These are phyloP conservation scores for Haematococcus lacustris DNA, from an alignment of 139 green algal species.

Conservation along the genomic window DNA sequence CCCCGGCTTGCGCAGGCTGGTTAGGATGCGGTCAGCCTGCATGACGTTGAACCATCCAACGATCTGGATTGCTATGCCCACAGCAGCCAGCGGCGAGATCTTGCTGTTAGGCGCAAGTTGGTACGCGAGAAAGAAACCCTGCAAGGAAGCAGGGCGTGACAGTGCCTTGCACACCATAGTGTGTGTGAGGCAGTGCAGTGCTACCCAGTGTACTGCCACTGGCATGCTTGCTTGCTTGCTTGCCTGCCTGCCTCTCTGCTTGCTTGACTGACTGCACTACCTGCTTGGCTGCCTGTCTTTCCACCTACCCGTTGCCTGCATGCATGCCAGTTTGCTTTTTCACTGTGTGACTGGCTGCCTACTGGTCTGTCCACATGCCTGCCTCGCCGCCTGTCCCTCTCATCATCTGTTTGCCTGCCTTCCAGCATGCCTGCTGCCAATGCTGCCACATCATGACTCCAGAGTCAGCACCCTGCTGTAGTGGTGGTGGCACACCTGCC, in stretches of 20 bases:
- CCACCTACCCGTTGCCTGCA: not conserved
- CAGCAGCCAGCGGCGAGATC: not conserved
- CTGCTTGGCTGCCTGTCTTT: not conserved
- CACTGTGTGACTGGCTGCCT: not conserved
- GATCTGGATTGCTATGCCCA: conserved; percentile 29
- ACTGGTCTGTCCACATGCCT: not conserved
- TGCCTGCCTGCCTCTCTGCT: not conserved
- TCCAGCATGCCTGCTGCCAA: not conserved
- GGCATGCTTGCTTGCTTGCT: not conserved
- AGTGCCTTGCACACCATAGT: not conserved
- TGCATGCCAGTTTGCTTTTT: not conserved
- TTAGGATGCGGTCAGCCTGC: conserved; percentile 47
- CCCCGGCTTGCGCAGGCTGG: conserved; percentile 43
- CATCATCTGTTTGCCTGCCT: not conserved
- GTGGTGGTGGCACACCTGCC: conserved; percentile 25
- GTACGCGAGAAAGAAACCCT: conserved; percentile 30
- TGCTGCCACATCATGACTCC: not conserved
- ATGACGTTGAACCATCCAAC: conserved; percentile 53
- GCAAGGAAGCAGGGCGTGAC: not conserved
- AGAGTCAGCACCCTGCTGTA: not conserved
- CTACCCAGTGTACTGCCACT: not conserved
- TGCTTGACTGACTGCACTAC: not conserved
- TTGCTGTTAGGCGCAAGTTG: conserved; percentile 7
- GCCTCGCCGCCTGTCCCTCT: not conserved
- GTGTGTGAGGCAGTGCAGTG: not conserved